phyloP scores from a whole-genome alignment of 2,329 filamentous ascomycete species.

The Neonectria faginata region DNA sequence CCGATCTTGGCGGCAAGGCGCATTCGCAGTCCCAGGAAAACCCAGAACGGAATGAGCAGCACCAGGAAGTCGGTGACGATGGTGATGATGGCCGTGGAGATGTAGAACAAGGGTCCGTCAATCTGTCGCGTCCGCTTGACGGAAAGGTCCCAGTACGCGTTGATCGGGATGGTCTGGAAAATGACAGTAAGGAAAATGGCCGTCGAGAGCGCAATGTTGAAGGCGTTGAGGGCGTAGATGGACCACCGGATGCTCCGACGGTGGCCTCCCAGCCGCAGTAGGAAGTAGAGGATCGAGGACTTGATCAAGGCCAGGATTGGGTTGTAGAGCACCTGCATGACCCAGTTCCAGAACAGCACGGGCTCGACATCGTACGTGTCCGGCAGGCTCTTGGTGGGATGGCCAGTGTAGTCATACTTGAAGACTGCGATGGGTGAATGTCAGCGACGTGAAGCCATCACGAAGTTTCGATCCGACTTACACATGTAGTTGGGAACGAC shows the following conservation, averaged over 20 bases:
- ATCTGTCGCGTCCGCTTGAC: constrained; percentile 27
- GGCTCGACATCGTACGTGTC: constrained; percentile 32
- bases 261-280: constrained; percentile 53
- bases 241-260: constrained; percentile 39
- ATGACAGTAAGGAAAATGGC: constrained; percentile 53
- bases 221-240: constrained; percentile 51
- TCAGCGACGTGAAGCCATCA: background rate
- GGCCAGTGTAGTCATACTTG: constrained; percentile 37
- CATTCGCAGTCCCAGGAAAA: constrained; percentile 56
- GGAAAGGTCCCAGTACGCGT: constrained; percentile 48
- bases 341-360: constrained; percentile 39
- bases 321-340: constrained; percentile 54
- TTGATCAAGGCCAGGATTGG: constrained; percentile 60
- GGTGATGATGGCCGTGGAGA: constrained; percentile 52
- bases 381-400: constrained; percentile 24
- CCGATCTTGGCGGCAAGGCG: constrained; percentile 52
- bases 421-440: constrained; percentile 22
- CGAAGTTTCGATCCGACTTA: background rate
- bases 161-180: constrained; percentile 56
- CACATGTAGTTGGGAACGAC: constrained; percentile 36
- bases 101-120: constrained; percentile 51
- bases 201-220: constrained; percentile 45
- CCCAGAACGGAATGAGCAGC: constrained; percentile 54
- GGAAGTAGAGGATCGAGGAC: constrained; percentile 58
- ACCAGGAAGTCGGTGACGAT: constrained; percentile 57